phyloP scores from a whole-genome alignment of 1,284 basidiomycete species.

The Malassezia arunalokei region DNA sequence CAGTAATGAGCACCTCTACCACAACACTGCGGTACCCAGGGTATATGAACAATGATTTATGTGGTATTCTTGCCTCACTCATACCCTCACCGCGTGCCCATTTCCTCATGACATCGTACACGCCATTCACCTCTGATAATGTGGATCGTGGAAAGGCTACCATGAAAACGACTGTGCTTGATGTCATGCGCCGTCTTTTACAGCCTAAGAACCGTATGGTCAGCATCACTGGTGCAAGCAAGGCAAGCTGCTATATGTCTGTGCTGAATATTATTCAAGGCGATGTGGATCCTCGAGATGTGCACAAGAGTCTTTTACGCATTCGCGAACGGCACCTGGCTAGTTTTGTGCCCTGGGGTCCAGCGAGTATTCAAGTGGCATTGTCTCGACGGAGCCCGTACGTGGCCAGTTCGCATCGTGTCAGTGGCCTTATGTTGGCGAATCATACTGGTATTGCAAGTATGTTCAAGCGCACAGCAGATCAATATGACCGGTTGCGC shows the following conservation, averaged over 20 bases:
- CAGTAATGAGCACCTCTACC: slow-evolving; percentile 64
- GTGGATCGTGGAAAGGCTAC: slow-evolving; percentile 44
- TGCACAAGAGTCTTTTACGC: slow-evolving; percentile 89
- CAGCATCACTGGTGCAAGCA: slow-evolving; percentile 55
- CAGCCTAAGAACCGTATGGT: slow-evolving; percentile 99
- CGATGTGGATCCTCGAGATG: slow-evolving; percentile 90
- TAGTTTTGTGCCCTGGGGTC: slow-evolving; percentile 98
- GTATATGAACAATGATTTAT: slow-evolving; percentile 95
- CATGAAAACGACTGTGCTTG: slow-evolving; percentile 55
- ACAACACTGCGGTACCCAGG: slow-evolving; percentile 93
- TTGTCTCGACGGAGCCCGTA: slow-evolving; percentile 83
- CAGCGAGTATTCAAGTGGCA: slow-evolving; percentile 94
- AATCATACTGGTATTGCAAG: slow-evolving; percentile 90
- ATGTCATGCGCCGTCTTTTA: slow-evolving; percentile 92
- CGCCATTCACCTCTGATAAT: slow-evolving; percentile 83
- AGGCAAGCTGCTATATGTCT: slow-evolving; percentile 63
- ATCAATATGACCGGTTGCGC: slow-evolving; percentile 80
- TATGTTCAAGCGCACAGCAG: slow-evolving; percentile 79
- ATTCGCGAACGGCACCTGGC: slow-evolving; percentile 93
- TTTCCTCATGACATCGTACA: slow-evolving; percentile 99
- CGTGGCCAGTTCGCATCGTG: slow-evolving; percentile 70
- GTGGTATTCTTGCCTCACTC: slow-evolving; percentile 89
- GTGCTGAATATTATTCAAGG: slow-evolving; percentile 98
- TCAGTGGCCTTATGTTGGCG: slow-evolving; percentile 94
- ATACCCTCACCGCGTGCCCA: slow-evolving; percentile 98